Evolutionary conservation across 148 eudicot species (phyloP).

Genomic region (Simmondsia chinensis): DNA sequence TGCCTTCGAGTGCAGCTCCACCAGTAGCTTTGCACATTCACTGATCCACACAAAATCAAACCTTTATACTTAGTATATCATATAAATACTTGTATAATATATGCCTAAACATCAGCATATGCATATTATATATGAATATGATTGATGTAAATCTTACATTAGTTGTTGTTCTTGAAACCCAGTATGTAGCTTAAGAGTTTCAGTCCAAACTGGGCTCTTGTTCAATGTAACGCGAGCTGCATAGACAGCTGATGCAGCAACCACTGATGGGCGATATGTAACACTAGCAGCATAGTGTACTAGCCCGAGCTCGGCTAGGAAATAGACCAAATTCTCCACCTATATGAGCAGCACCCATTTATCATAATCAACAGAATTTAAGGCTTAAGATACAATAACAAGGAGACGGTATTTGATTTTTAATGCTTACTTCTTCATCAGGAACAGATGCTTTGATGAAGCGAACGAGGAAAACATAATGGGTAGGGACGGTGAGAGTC

Average conservation of each 20-base stretch:
- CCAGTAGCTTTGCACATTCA: conserved; percentile 68
- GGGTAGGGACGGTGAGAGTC: conserved; percentile 56
- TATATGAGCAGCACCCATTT: conserved; percentile 7
- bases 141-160: conserved; percentile 14
- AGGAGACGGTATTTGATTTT: no score
- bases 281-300: conserved; percentile 41
- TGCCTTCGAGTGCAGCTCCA: conserved; percentile 39
- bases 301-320: conserved; percentile 67
- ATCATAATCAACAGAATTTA: background rate
- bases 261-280: conserved; percentile 54
- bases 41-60: conserved; percentile 12
- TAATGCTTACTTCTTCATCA: conserved; percentile 29
- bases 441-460: conserved; percentile 62
- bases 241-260: conserved; percentile 87
- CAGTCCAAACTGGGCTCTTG: conserved; percentile 65
- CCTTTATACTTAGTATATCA: no score
- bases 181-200: conserved; percentile 57
- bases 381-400: background rate
- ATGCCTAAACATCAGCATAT: background rate
- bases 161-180: conserved; percentile 66
- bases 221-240: conserved; percentile 61
- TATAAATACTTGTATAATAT: background rate
- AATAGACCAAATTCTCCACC: conserved; percentile 63
- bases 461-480: conserved; percentile 57
- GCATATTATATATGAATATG: background rate